Conservation (phyloP, 2,329 filamentous ascomycete genomes). For the Ramichloridium luteum region DNA sequence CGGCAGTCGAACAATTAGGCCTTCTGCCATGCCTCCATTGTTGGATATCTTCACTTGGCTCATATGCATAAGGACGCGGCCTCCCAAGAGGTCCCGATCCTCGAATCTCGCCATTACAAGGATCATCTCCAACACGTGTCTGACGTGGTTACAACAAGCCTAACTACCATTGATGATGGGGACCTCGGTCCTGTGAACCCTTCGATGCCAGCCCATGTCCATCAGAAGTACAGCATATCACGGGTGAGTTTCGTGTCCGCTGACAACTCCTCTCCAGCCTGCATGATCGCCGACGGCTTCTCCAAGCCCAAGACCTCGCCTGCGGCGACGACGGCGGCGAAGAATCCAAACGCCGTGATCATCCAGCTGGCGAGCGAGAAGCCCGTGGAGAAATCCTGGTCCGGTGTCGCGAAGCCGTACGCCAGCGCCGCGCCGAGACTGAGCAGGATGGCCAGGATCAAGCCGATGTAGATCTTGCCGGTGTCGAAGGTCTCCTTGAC, state of each 20-base stretch:
- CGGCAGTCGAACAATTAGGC: too few relatives aligned
- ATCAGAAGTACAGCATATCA: background rate
- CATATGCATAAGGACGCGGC: too few relatives aligned
- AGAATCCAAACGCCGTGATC: conserved; percentile 12
- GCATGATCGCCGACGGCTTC: conserved; percentile 8
- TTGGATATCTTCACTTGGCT: too few relatives aligned
- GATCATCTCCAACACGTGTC: too few relatives aligned
- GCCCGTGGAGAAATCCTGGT: conserved; percentile 11
- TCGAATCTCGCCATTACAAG: too few relatives aligned
- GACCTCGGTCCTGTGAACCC: too few relatives aligned
- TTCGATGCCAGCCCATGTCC: too few relatives aligned
- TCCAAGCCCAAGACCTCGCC: conserved; percentile 11
- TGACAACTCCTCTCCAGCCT: background rate
- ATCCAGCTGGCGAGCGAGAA: conserved; percentile 13
- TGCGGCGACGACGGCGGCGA: conserved; percentile 12
- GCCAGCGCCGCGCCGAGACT: conserved; percentile 9
- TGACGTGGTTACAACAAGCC: too few relatives aligned
- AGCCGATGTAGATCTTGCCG: conserved; percentile 10
- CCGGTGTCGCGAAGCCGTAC: conserved; percentile 10
- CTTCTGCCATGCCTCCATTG: too few relatives aligned
- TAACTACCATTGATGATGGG: too few relatives aligned
- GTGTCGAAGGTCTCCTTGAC: conserved; percentile 12
- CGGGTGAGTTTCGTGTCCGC: background rate
- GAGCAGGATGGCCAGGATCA: conserved; percentile 8
- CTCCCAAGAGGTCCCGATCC: too few relatives aligned